These are phyloP conservation scores for Chlamydomonas reinhardtii DNA, from an alignment of 163 green algal species.

Conservation along the genomic window DNA sequence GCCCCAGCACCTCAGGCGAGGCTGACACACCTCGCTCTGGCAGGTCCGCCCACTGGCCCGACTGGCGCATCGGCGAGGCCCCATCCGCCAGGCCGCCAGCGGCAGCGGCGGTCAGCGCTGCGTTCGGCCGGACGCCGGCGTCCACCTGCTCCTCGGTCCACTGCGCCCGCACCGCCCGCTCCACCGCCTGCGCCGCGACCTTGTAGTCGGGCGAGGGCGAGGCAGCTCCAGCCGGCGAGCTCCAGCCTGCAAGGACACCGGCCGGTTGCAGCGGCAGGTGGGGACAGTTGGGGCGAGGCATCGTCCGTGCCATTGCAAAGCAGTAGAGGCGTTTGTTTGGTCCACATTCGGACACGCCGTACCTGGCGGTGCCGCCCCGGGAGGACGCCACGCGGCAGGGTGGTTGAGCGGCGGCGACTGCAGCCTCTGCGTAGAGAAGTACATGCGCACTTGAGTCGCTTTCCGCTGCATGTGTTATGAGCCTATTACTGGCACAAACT, in stretches of 20 bases:
- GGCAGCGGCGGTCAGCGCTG: not conserved
- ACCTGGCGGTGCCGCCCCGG: not conserved
- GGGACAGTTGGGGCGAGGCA: too few species aligned
- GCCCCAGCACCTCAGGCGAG: conserved; percentile 10
- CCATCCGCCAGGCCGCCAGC: not conserved
- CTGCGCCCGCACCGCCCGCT: not conserved
- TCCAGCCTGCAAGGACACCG: too few species aligned
- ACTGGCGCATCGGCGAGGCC: not conserved
- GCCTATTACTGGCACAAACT: too few species aligned
- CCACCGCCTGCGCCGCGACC: conserved; percentile 9
- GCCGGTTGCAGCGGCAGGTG: not conserved
- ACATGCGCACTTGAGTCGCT: too few species aligned
- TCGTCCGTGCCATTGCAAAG: too few species aligned
- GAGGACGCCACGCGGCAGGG: conserved; percentile 19
- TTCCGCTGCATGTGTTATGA: too few species aligned
- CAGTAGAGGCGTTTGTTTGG: too few species aligned
- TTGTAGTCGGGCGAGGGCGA: conserved; percentile 26
- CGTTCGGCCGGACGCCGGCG: conserved; percentile 17
- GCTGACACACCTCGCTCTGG: not conserved
- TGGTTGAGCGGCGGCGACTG: not conserved
- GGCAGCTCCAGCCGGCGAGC: not conserved
- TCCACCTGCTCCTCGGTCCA: not conserved
- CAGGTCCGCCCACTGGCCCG: not conserved
- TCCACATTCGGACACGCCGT: too few species aligned
- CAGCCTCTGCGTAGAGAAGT: not conserved